A percentile compares a stretch with the other conserved stretches of the same genome.
These are phyloP conservation scores for Arachis stenosperma DNA, from an alignment of 306 rosid species.

Conservation along the genomic window DNA sequence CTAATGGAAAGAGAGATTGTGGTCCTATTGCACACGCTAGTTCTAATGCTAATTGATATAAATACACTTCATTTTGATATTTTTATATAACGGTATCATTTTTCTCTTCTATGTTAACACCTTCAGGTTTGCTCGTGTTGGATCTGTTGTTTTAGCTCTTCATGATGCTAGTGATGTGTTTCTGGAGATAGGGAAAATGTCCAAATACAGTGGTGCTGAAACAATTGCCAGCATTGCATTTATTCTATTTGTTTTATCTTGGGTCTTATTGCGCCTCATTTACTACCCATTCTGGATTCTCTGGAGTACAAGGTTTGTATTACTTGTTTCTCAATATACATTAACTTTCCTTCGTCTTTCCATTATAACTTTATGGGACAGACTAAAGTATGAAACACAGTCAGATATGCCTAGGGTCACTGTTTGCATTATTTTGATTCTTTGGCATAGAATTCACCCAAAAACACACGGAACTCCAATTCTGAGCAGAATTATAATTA, in stretches of 20 bases:
- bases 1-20: conserved; percentile 18
- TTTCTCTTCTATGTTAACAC: conserved; percentile 43
- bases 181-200: conserved; percentile 97
- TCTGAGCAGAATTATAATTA: conserved; percentile 14
- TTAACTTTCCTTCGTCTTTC: conserved; percentile 8
- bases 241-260: conserved; percentile 83
- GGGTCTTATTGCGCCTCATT: conserved; percentile 93
- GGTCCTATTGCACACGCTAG: conserved; percentile 2
- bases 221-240: conserved; percentile 78
- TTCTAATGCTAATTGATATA: conserved; percentile 11
- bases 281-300: conserved; percentile 99
- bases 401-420: conserved; percentile 5
- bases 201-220: conserved; percentile 91
- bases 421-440: conserved; percentile 31
- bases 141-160: conserved; percentile 92
- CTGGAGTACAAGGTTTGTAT: conserved; percentile 93
- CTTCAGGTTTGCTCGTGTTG: conserved; percentile 93
- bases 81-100: conserved; percentile 21
- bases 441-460: conserved; percentile 18
- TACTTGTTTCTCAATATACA: conserved; percentile 16
- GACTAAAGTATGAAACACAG: not conserved
- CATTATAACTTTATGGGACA: conserved; percentile 14
- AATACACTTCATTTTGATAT: conserved; percentile 3
- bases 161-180: conserved; percentile 98
- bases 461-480: conserved; percentile 4